Base-by-base conservation (phyloP, 2,329 filamentous ascomycete species). In the Clonostachys rosea region DNA sequence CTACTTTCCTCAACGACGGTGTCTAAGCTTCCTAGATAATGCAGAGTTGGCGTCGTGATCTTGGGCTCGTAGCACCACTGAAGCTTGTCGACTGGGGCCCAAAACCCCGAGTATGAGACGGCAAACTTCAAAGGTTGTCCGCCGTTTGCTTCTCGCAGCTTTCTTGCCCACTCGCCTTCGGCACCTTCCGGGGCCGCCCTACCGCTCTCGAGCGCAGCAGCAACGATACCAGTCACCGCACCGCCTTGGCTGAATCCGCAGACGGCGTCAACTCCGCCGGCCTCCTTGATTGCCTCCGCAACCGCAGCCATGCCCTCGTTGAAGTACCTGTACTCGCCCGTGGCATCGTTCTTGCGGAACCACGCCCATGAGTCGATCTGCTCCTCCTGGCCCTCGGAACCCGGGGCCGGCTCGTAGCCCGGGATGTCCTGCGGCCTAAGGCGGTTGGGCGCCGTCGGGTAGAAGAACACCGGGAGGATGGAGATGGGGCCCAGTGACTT, bases 231-330 rank as follows among this genome's bases (percentile, higher is more conserved):
- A 0, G 91, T 83, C 41, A 85, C 71, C 1, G 83, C 84, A 7
- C 78, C 90, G 17, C 90, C 90, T 67, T 95, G 90, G 50, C 81
- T 87, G 69, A 95, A 95, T 1, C 90, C 91, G 30, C 91, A 70
- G 0, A 91, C 84, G 7, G 85, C 90, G 58, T 94, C 87, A 41
- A 92, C 80, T 2, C 84, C 84, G 0, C 82, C 86, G 9, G 82
- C 77, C 2, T 78, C 74, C 34, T 69, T 65, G 20, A 95, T 79
- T 0, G 81, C 68, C 5, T 73, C 62, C 0, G 87, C 87, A 6
- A 96, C 67, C 3, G 69, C 60, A 0, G 61, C 66, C 55, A 96
- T 75, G 1, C 89, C 89, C 17, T 78, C 67, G n/a, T 86, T 80
- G 3, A 96, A 66, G 1, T 83, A 79, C 10, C 77, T 73, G 65